A percentile compares a stretch with the other conserved stretches of the same genome.
These are phyloP conservation scores for Rhodotorula sp. DNA, from an alignment of 1,284 basidiomycete species.

Conservation along the genomic window DNA sequence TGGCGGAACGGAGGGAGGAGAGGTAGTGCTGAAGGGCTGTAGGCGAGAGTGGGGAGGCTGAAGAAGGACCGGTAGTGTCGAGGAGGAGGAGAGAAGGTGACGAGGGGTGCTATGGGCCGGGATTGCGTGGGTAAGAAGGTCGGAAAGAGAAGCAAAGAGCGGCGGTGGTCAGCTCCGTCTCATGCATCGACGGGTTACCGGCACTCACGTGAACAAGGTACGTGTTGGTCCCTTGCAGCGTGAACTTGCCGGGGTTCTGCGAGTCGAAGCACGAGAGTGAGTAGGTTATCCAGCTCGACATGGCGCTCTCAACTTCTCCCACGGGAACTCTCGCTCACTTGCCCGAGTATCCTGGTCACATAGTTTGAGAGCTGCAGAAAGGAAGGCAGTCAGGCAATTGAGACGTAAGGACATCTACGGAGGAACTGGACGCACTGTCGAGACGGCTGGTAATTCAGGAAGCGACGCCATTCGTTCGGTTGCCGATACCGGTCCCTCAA, in stretches of 20 bases:
- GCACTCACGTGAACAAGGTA: conserved; percentile 63
- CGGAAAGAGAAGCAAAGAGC: neutral
- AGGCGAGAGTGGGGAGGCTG: conserved; percentile 77
- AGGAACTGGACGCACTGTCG: neutral
- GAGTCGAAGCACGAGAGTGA: neutral
- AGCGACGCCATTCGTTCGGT: neutral
- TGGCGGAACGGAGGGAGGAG: conserved; percentile 46
- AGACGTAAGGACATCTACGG: accelerated
- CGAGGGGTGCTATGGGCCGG: conserved; percentile 31
- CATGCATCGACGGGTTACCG: too few relatives aligned
- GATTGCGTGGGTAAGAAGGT: neutral
- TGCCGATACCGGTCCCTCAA: neutral
- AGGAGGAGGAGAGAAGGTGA: conserved; percentile 70
- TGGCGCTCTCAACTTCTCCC: too few relatives aligned
- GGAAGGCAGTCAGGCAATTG: neutral
- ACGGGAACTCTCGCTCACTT: conserved; percentile 5
- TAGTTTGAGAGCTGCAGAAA: conserved; percentile 11
- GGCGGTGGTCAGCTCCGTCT: neutral
- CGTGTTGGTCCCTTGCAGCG: conserved; percentile 91
- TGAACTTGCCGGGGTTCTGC: conserved; percentile 68
- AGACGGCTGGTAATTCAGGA: conserved; percentile 10
- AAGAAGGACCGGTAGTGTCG: conserved; percentile 60
- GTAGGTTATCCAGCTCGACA: too few relatives aligned
- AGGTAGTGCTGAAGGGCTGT: conserved; percentile 77
- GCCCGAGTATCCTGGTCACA: conserved; percentile 19